Percentiles rank a stretch among this genome's conserved stretches.
Evolutionary conservation across 177 flowering plant genomes (phyloP).

Genomic region (Vitis hybrid): DNA sequence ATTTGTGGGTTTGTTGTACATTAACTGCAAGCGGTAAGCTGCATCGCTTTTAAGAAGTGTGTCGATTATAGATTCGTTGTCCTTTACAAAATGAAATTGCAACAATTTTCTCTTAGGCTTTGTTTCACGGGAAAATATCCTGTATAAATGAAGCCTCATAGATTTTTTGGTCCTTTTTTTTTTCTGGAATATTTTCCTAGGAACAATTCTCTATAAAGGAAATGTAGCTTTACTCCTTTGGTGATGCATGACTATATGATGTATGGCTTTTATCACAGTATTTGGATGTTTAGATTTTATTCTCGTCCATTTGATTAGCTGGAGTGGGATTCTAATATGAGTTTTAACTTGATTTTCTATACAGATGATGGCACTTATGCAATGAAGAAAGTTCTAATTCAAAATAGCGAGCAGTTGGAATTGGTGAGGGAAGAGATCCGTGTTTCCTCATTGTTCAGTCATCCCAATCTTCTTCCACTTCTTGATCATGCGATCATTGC

Average conservation of each 20-base stretch:
- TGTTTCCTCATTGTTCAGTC: slow-evolving; percentile 82
- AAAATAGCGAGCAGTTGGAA: slow-evolving; percentile 78
- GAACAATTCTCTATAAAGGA: too few relatives aligned
- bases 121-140: too few relatives aligned
- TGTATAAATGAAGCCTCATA: too few relatives aligned
- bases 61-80: background rate
- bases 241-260: background rate
- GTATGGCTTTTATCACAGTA: background rate
- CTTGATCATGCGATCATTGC: slow-evolving; percentile 94
- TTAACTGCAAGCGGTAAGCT: background rate
- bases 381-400: slow-evolving; percentile 90
- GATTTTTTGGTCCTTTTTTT: background rate
- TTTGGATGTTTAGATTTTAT: slow-evolving; percentile 1
- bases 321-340: background rate
- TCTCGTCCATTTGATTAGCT: background rate
- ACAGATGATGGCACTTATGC: slow-evolving; percentile 94
- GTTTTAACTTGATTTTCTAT: background rate
- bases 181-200: background rate
- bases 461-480: slow-evolving; percentile 92
- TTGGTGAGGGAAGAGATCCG: slow-evolving; percentile 90
- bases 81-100: too few relatives aligned
- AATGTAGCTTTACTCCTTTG: background rate
- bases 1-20: background rate
- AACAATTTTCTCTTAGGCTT: too few relatives aligned
- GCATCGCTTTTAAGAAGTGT: background rate